These are phyloP conservation scores for Claviceps purpurea DNA, from an alignment of 2,329 filamentous ascomycete genomes.

Conservation along the genomic window DNA sequence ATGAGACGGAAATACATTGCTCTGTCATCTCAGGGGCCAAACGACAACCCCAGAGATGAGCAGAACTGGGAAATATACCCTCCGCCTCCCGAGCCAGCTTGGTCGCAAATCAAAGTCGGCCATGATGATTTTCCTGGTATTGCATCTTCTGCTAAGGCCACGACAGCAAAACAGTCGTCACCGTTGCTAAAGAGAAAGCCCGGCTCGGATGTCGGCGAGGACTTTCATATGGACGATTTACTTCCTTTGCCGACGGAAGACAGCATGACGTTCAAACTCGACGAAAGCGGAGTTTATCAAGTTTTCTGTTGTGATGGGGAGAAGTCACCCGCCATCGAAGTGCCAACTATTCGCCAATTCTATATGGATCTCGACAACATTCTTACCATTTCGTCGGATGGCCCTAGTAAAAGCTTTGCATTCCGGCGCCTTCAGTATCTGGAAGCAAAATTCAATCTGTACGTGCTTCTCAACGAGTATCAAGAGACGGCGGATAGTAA, in stretches of 20 bases:
- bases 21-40: conserved; percentile 66
- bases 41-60: conserved; percentile 80
- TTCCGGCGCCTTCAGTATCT: conserved; percentile 90
- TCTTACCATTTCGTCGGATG: conserved; percentile 81
- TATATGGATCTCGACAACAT: conserved; percentile 90
- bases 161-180: conserved; percentile 10
- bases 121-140: conserved; percentile 9
- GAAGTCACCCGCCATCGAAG: conserved; percentile 57
- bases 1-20: conserved; percentile 78
- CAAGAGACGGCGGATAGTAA: conserved; percentile 98
- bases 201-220: conserved; percentile 80
- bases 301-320: conserved; percentile 63
- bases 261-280: conserved; percentile 64
- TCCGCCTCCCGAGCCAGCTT: conserved; percentile 79
- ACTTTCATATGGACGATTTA: conserved; percentile 73
- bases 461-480: conserved; percentile 87
- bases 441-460: conserved; percentile 94
- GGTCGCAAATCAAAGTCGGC: conserved; percentile 32
- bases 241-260: conserved; percentile 59
- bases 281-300: conserved; percentile 80
- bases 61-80: conserved; percentile 81
- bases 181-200: conserved; percentile 59
- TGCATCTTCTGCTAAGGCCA: background rate
- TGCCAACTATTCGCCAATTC: conserved; percentile 89
- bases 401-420: conserved; percentile 92